phyloP scores from a whole-genome alignment of 2,329 filamentous ascomycete species.

The Cordyceps farinosa region DNA sequence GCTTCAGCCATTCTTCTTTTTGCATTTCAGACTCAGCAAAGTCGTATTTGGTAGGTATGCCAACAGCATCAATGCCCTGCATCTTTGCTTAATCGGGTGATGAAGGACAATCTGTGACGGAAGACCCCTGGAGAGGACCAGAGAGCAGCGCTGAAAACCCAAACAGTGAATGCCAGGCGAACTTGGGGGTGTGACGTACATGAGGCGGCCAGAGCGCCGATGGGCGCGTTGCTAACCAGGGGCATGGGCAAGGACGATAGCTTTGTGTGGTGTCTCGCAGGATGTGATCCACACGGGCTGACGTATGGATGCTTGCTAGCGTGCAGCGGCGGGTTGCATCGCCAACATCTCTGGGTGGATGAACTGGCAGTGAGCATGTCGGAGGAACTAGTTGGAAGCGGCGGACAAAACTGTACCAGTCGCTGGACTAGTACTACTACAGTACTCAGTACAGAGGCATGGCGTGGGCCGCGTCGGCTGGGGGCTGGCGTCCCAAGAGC shows the following conservation, averaged over 20 bases:
- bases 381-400: not conserved
- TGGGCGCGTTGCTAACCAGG: not conserved
- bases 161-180: slow-evolving; percentile 3
- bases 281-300: not conserved
- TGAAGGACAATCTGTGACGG: not conserved
- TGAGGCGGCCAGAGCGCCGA: slow-evolving; percentile 5
- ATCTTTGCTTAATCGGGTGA: not conserved
- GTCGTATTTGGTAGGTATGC: not conserved
- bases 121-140: not conserved
- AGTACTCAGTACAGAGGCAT: not conserved
- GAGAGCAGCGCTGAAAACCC: not conserved
- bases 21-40: not conserved
- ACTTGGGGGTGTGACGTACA: slow-evolving; percentile 3
- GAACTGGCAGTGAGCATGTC: not conserved
- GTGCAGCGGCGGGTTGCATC: not conserved
- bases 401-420: not conserved
- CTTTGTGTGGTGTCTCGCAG: not conserved
- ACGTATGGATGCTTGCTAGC: not conserved
- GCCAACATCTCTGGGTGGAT: not conserved
- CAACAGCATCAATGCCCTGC: not conserved
- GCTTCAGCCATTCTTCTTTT: not conserved
- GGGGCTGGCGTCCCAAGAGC: not conserved
- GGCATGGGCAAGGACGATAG: not conserved
- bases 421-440: not conserved
- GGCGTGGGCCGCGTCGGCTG: not conserved